Conservation (phyloP, 257 asterid species). For the Eustoma russellianum region DNA sequence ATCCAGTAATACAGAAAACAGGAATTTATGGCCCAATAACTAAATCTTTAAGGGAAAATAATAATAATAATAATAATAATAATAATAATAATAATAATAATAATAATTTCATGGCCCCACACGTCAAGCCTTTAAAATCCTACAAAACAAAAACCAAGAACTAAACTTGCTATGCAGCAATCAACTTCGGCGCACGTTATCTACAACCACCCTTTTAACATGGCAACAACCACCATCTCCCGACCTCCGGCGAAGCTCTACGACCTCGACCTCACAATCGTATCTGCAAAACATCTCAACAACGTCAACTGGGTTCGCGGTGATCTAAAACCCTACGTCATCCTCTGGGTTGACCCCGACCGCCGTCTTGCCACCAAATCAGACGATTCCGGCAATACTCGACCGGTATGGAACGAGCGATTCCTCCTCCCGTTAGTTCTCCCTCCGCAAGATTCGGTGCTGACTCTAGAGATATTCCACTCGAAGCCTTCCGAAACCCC, state of each 20-base stretch:
- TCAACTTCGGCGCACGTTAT: constrained; percentile 6
- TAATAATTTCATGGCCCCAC: constrained; percentile 1
- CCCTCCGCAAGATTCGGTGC: constrained; percentile 38
- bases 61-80: too few relatives aligned
- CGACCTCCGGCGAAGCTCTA: constrained; percentile 39
- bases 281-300: constrained; percentile 81
- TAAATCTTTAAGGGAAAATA: too few relatives aligned
- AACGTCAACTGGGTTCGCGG: constrained; percentile 88
- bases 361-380: constrained; percentile 82
- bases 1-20: too few relatives aligned
- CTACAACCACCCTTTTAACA: constrained; percentile 14
- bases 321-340: constrained; percentile 71
- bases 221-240: constrained; percentile 24
- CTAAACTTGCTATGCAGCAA: neutral
- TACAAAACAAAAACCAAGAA: neutral
- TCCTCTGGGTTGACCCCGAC: constrained; percentile 79
- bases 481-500: constrained; percentile 74
- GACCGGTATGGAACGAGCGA: constrained; percentile 86
- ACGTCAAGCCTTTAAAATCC: neutral
- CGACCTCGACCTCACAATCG: constrained; percentile 59
- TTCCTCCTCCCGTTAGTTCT: constrained; percentile 49
- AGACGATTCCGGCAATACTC: constrained; percentile 56
- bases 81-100: too few relatives aligned
- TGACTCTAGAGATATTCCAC: constrained; percentile 75
- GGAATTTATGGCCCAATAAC: too few relatives aligned